Conservation (phyloP, 176 grass and related monocot species). For the Lolium rigidum region DNA sequence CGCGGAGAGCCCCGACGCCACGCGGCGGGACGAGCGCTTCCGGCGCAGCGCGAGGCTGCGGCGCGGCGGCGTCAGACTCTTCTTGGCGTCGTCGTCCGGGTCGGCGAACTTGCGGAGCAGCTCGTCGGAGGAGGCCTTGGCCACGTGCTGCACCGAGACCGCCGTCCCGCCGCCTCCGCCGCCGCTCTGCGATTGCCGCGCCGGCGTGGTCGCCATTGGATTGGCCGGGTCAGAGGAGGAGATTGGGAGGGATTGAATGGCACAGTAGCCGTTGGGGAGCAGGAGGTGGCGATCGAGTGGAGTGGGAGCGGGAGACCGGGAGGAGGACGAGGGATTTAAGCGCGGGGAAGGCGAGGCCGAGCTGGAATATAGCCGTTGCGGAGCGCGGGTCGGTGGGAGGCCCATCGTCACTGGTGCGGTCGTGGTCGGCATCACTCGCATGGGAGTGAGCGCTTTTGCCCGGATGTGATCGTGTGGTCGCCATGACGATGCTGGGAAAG, state of each 20-base stretch:
- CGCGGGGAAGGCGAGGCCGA: neutral
- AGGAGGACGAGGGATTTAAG: conserved; percentile 48
- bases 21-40: conserved; percentile 80
- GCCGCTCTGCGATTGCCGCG: neutral
- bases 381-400: conserved; percentile 50
- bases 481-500: neutral
- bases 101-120: conserved; percentile 96
- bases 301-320: conserved; percentile 23
- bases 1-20: conserved; percentile 79
- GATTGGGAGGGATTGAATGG: no score
- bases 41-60: conserved; percentile 58
- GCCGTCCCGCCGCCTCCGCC: neutral
- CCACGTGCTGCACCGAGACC: conserved; percentile 77
- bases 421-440: neutral
- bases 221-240: neutral
- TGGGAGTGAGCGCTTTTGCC: conserved; percentile 15
- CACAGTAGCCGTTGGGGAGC: conserved; percentile 3
- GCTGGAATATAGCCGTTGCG: conserved; percentile 82
- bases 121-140: conserved; percentile 88
- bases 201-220: conserved; percentile 34
- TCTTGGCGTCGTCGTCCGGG: conserved; percentile 51
- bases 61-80: neutral
- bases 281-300: neutral
- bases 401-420: conserved; percentile 29
- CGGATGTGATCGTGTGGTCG: neutral